Conservation (phyloP, 2,329 filamentous ascomycete species). For the Aspergillus aculeatinus region DNA sequence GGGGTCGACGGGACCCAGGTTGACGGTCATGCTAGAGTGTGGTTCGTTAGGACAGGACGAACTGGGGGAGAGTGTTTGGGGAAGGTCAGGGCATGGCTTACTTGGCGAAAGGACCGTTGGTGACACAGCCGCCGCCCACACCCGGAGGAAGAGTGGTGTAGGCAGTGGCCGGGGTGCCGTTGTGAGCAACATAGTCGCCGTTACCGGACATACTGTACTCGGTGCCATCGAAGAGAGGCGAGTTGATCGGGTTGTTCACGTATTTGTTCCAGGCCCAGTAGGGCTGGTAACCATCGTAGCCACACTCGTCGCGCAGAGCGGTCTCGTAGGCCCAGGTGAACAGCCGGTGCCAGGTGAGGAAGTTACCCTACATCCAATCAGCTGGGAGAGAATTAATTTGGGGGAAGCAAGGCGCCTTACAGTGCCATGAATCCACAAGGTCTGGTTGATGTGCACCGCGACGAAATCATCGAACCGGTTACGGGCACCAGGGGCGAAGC, state of each 20-base stretch:
- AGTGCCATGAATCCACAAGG: slow-evolving; percentile 44
- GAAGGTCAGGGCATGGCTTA: not conserved
- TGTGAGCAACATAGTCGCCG: slow-evolving; percentile 35
- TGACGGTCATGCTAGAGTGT: slow-evolving; percentile 26
- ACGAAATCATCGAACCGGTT: slow-evolving; percentile 55
- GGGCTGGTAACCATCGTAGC: slow-evolving; percentile 41
- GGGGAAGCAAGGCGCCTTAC: slow-evolving; percentile 11
- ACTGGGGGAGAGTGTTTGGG: not conserved
- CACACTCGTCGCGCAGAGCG: slow-evolving; percentile 45
- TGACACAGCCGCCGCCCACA: slow-evolving; percentile 5
- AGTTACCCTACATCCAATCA: slow-evolving; percentile 22
- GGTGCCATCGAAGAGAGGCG: slow-evolving; percentile 39
- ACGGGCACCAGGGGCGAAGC: slow-evolving; percentile 44
- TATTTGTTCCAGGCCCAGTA: slow-evolving; percentile 44
- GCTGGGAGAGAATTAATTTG: too few species aligned
- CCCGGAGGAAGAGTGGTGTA: slow-evolving; percentile 35
- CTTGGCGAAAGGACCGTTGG: slow-evolving; percentile 2
- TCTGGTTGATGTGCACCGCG: slow-evolving; percentile 51
- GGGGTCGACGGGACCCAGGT: slow-evolving; percentile 30
- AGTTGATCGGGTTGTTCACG: slow-evolving; percentile 29
- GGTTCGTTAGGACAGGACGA: not conserved
- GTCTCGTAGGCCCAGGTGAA: slow-evolving; percentile 46
- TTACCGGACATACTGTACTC: slow-evolving; percentile 46
- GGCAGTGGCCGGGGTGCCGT: slow-evolving; percentile 19
- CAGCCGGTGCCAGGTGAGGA: slow-evolving; percentile 49